Evolutionary conservation across 352 stramenopile genomes (phyloP).

Genomic region (Albugo candida): DNA sequence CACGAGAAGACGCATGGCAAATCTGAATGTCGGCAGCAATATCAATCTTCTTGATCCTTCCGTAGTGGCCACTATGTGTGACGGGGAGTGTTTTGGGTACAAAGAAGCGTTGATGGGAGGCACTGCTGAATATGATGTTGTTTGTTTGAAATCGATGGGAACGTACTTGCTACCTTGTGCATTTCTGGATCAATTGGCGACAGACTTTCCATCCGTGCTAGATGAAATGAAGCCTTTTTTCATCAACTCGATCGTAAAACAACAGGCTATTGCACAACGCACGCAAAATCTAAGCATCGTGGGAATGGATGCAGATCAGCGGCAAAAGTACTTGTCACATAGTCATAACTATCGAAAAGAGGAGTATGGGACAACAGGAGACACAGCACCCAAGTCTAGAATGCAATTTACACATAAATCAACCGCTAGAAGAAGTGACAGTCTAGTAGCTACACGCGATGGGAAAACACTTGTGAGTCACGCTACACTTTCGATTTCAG

Average conservation of each 20-base stretch:
- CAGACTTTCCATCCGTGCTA: slow-evolving; percentile 31
- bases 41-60: neutral
- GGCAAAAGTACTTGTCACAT: too few relatives aligned
- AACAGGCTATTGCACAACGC: slow-evolving; percentile 44
- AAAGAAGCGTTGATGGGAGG: slow-evolving; percentile 43
- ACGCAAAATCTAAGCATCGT: too few relatives aligned
- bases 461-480: too few relatives aligned
- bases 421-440: too few relatives aligned
- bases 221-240: slow-evolving; percentile 49
- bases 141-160: slow-evolving; percentile 29
- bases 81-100: slow-evolving; percentile 64
- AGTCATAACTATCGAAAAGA: too few relatives aligned
- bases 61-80: slow-evolving; percentile 30
- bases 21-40: neutral
- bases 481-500: too few relatives aligned
- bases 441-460: too few relatives aligned
- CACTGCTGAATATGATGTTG: slow-evolving; percentile 44
- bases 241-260: slow-evolving; percentile 51
- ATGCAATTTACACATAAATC: too few relatives aligned
- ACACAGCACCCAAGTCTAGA: too few relatives aligned
- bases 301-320: too few relatives aligned
- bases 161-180: slow-evolving; percentile 45
- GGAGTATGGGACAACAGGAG: too few relatives aligned
- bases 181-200: slow-evolving; percentile 28
- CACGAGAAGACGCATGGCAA: neutral